Base-by-base conservation (phyloP, 2,329 filamentous ascomycete species). In the Verticillium isaacii region DNA sequence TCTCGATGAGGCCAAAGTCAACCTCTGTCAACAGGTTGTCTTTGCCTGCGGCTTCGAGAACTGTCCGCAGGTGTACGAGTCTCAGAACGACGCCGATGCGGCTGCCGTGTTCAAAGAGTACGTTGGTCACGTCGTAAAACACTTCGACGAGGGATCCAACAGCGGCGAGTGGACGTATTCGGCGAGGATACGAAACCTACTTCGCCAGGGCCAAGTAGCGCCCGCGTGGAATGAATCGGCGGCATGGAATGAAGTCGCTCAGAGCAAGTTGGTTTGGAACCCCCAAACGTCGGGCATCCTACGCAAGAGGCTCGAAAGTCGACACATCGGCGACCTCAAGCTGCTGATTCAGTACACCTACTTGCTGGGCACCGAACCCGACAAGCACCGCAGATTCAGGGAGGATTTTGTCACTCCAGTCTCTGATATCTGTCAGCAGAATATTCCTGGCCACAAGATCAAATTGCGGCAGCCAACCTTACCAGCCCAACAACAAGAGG, bases 11-110 rank as follows among this genome's bases (percentile, higher is more conserved):
- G 76, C 75, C 66, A 78, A 75, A 66, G 73, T 79, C 45, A 74
- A 73, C 32, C 68, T 81, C 5, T 81, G 79, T 62, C 76, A 76
- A 1, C 80, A 81, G 65, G 76, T 78, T 3, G 75, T 82, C 25
- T 82, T 81, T 63, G 80, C 78, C 19, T 82, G 80, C 64, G 80
- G 80, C 12, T 82, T 81, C 61, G 74, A 76, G 60, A 74, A 74
- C 58, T 82, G 80, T 64, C 64, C 70, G 12, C 70, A 75, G n/a
- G 73, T 82, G 2, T 78, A 80, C 45, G 80, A 81, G 65, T 74
- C 79, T 0, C 65, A 72, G 9, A 71, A 71, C 32, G 78, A 79
- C 54, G 70, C 71, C 19, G 76, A 80, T 19, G 74, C 74, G 15
- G 68, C 71, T 9, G 68, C 73, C 2, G 73, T 72, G 1, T 78